Conservation (phyloP, 306 rosid species). For the Citrullus amarus region DNA sequence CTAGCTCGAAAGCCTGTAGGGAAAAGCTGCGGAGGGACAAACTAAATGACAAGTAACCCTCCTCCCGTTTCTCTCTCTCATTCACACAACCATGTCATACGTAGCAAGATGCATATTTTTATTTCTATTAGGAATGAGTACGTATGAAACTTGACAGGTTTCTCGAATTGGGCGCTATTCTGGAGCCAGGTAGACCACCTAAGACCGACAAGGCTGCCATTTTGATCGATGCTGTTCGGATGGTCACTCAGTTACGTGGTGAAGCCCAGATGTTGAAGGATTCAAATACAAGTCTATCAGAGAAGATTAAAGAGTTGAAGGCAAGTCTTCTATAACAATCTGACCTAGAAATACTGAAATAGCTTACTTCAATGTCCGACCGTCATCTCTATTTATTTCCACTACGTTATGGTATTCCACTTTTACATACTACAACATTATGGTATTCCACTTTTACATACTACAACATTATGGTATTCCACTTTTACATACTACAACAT, state of each 20-base stretch:
- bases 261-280: constrained; percentile 81
- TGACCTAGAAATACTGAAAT: no score
- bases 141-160: constrained; percentile 38
- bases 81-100: neutral
- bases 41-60: constrained; percentile 75
- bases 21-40: constrained; percentile 91
- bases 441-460: no score
- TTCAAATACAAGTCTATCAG: constrained; percentile 60
- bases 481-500: no score
- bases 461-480: no score
- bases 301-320: constrained; percentile 88
- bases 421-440: no score
- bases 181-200: constrained; percentile 90
- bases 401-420: no score
- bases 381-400: no score
- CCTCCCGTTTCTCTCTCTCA: neutral
- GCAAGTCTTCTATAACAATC: constrained; percentile 14
- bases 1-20: constrained; percentile 89
- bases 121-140: neutral
- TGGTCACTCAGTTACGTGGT: constrained; percentile 68
- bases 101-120: neutral
- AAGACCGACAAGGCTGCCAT: constrained; percentile 89
- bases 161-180: constrained; percentile 70
- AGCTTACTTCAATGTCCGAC: no score
- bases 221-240: constrained; percentile 64